phyloP scores from a whole-genome alignment of 345 rosid species.

The Excoecaria cochinchinensis region DNA sequence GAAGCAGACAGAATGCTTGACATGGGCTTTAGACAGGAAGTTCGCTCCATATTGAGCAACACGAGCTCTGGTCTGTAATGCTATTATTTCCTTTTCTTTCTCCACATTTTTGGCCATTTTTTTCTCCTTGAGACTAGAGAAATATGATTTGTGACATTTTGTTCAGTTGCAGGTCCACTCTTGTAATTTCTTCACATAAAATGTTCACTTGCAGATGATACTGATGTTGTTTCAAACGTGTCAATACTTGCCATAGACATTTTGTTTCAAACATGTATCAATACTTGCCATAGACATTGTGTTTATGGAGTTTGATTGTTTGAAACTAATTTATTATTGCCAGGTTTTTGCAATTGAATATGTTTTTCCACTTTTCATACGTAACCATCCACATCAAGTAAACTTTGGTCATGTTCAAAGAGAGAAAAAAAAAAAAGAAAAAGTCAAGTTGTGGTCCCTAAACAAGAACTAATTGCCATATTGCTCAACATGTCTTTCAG shows the following conservation, averaged over 20 bases:
- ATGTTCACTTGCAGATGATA: neutral
- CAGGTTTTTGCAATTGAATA: neutral
- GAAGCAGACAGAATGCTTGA: conserved; percentile 99
- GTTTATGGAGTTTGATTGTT: neutral
- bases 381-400: neutral
- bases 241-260: neutral
- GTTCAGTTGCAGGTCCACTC: neutral
- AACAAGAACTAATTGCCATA: too few species aligned
- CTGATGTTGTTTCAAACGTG: neutral
- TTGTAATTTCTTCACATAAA: neutral
- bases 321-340: neutral
- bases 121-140: neutral
- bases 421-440: neutral
- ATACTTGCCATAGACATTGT: neutral
- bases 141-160: neutral
- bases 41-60: conserved; percentile 77
- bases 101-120: neutral
- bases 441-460: neutral
- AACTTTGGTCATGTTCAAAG: neutral
- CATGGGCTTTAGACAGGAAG: conserved; percentile 95
- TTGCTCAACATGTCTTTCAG: neutral
- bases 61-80: conserved; percentile 62
- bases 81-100: neutral
- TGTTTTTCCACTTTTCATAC: neutral
- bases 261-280: neutral